phyloP scores from a whole-genome alignment of 2,329 filamentous ascomycete genomes.

The Colletotrichum scovillei region DNA sequence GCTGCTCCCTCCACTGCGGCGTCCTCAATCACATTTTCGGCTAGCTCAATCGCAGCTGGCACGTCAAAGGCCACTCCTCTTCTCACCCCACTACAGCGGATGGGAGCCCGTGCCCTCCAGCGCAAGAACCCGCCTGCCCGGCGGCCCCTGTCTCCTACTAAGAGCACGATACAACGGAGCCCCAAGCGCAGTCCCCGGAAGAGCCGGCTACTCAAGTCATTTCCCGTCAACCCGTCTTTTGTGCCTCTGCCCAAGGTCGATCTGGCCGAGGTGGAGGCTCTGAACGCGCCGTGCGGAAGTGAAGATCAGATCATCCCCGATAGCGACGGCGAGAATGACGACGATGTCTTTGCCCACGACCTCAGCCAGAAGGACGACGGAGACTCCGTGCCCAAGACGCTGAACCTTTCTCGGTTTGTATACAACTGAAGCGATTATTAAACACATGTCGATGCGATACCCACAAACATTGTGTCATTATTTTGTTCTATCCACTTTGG shows the following conservation, averaged over 20 bases:
- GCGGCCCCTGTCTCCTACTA: constrained; percentile 37
- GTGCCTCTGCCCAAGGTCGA: constrained; percentile 67
- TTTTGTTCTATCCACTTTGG: constrained; percentile 21
- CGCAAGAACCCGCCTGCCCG: constrained; percentile 41
- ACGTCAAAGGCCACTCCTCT: constrained; percentile 56
- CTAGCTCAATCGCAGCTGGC: constrained; percentile 41
- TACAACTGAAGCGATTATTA: constrained; percentile 44
- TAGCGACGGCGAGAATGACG: constrained; percentile 60
- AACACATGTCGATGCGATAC: constrained; percentile 22
- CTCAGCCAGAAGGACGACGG: constrained; percentile 35
- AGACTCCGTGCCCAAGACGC: constrained; percentile 41
- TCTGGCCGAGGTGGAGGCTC: constrained; percentile 62
- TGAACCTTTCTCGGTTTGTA: constrained; percentile 63
- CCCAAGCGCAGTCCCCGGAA: constrained; percentile 37
- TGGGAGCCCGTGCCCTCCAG: constrained; percentile 59
- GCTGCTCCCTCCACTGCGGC: constrained; percentile 53
- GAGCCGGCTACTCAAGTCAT: constrained; percentile 40
- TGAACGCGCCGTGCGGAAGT: constrained; percentile 62
- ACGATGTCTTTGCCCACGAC: constrained; percentile 46
- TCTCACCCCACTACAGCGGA: constrained; percentile 64
- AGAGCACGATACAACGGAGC: constrained; percentile 35
- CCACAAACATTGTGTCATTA: constrained; percentile 16
- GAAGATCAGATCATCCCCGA: constrained; percentile 68
- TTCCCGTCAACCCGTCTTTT: constrained; percentile 64
- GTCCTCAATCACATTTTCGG: constrained; percentile 54